phyloP scores from a whole-genome alignment of 2,329 filamentous ascomycete genomes.

The Sclerotinia sclerotiorum region DNA sequence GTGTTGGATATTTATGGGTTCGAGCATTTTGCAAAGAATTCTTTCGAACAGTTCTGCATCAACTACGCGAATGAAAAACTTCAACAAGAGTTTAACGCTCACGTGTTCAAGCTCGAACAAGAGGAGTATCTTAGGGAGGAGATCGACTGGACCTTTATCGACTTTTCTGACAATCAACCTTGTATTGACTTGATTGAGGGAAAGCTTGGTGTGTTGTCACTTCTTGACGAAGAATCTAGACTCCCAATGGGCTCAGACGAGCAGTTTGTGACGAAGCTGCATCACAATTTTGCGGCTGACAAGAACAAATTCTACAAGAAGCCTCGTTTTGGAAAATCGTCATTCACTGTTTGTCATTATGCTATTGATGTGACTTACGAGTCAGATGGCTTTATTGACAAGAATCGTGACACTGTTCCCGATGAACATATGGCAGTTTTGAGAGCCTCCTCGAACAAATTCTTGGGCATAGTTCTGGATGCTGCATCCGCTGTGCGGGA shows the following conservation, averaged over 20 bases:
- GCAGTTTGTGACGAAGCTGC: conserved; percentile 92
- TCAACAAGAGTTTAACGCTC: conserved; percentile 98
- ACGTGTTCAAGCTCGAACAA: conserved; percentile 98
- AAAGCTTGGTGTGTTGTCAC: conserved; percentile 86
- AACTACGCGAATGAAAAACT: conserved; percentile 99
- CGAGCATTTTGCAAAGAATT: conserved; percentile 99
- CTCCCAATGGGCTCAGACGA: conserved; percentile 97
- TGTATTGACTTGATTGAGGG: conserved; percentile 98
- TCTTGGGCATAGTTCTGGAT: conserved; percentile 80
- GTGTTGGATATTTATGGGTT: conserved; percentile 99
- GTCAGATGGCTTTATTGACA: conserved; percentile 98
- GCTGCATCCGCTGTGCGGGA: conserved; percentile 85
- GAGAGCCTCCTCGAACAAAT: conserved; percentile 77
- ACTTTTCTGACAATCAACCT: conserved; percentile 98
- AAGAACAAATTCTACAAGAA: conserved; percentile 99
- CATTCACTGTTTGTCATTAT: conserved; percentile 98
- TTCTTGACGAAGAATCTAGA: conserved; percentile 94
- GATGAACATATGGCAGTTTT: conserved; percentile 97
- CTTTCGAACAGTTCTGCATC: conserved; percentile 99
- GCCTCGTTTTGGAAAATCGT: conserved; percentile 92
- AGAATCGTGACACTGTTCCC: conserved; percentile 97
- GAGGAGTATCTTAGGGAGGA: conserved; percentile 95
- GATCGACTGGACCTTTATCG: conserved; percentile 99
- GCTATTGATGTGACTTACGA: conserved; percentile 98
- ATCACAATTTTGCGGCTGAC: conserved; percentile 85